Percentiles rank a stretch among this genome's conserved stretches.
phyloP scores from a whole-genome alignment of 2,329 filamentous ascomycete species.

The Cercospora zeae-maydis region DNA sequence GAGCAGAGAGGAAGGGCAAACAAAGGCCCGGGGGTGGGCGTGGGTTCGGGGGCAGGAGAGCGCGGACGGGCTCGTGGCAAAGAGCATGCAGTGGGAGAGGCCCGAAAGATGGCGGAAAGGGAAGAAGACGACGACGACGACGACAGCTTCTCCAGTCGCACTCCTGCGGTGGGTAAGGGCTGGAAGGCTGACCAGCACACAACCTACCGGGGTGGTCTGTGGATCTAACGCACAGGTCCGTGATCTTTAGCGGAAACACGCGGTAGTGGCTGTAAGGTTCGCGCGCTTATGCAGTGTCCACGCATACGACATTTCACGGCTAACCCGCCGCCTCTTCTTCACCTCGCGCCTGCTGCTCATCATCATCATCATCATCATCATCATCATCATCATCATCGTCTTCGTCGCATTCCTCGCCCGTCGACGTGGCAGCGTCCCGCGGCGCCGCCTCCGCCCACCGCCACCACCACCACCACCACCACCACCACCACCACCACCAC shows the following conservation, averaged over 20 bases:
- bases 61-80: neutral
- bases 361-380: too few relatives aligned
- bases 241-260: neutral
- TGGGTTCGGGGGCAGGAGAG: neutral
- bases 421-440: too few relatives aligned
- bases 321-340: neutral
- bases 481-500: too few relatives aligned
- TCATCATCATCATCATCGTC: too few relatives aligned
- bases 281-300: neutral
- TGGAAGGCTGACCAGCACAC: neutral
- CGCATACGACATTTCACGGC: neutral
- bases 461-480: too few relatives aligned
- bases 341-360: too few relatives aligned
- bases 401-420: too few relatives aligned
- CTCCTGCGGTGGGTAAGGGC: neutral
- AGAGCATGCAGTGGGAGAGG: neutral
- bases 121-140: neutral
- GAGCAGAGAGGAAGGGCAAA: neutral
- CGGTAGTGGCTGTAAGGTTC: neutral
- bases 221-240: neutral
- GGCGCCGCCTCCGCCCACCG: too few relatives aligned
- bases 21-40: neutral
- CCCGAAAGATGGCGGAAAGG: neutral
- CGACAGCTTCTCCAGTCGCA: neutral
- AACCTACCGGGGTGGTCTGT: neutral